These are phyloP conservation scores for Nitzschia putrida DNA, from an alignment of 108 stramenopile species.

Conservation along the genomic window DNA sequence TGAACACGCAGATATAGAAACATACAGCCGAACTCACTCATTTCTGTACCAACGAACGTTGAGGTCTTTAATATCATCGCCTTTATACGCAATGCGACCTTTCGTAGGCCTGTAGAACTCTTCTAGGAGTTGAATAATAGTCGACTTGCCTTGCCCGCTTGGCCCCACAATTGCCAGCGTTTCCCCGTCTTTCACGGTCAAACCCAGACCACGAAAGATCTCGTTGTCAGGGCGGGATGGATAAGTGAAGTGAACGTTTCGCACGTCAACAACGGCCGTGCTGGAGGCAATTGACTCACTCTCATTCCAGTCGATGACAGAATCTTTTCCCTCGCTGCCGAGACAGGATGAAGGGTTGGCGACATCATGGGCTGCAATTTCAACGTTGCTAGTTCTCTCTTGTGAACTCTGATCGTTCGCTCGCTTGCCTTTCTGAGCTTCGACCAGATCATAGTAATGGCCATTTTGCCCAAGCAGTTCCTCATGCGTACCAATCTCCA, in stretches of 20 bases:
- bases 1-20: too few species aligned
- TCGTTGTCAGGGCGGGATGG: conserved; percentile 62
- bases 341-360: too few species aligned
- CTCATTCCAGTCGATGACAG: not conserved
- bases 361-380: not conserved
- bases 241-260: conserved; percentile 74
- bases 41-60: conserved; percentile 65
- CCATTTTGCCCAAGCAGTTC: conserved; percentile 54
- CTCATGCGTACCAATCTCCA: conserved; percentile 89
- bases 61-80: conserved; percentile 55
- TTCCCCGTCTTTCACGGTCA: conserved; percentile 56
- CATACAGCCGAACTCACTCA: conserved; percentile 46
- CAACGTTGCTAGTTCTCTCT: not conserved
- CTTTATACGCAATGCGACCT: conserved; percentile 66
- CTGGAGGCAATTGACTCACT: not conserved
- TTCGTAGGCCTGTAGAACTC: conserved; percentile 65
- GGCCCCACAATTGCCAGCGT: conserved; percentile 74
- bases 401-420: not conserved
- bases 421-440: conserved; percentile 34
- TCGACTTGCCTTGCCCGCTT: conserved; percentile 36
- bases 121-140: conserved; percentile 35
- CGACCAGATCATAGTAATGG: conserved; percentile 37
- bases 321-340: not conserved
- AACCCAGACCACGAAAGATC: conserved; percentile 50
- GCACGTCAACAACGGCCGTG: conserved; percentile 20